phyloP scores from a whole-genome alignment of 148 eudicot species.

The Rhododendron ferrugineum region DNA sequence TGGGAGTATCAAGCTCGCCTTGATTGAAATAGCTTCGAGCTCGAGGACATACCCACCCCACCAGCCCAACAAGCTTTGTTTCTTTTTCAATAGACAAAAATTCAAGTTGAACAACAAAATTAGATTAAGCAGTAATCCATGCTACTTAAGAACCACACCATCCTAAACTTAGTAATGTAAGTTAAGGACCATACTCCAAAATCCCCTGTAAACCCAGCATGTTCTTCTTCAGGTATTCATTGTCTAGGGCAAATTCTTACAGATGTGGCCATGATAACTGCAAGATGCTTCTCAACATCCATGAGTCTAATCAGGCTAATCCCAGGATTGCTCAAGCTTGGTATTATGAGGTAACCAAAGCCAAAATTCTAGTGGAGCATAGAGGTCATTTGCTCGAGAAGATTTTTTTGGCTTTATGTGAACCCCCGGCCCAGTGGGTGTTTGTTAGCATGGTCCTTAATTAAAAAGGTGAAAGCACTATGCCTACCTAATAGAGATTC shows the following conservation, averaged over 20 bases:
- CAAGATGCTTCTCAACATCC: background rate
- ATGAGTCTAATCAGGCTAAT: constrained; percentile 1
- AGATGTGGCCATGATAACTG: background rate
- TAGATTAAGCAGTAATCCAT: background rate
- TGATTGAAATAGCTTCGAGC: background rate
- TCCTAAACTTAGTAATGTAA: background rate
- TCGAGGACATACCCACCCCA: background rate
- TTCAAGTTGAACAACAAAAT: background rate
- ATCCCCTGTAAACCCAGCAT: background rate
- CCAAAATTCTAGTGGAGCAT: background rate
- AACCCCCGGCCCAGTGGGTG: background rate
- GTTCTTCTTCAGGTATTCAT: background rate
- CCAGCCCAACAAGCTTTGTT: background rate
- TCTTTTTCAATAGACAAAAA: background rate
- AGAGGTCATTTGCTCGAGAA: background rate
- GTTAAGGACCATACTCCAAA: background rate
- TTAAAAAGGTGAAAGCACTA: background rate
- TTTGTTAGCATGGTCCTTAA: background rate
- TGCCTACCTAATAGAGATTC: constrained; percentile 7
- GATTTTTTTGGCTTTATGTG: background rate
- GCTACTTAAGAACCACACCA: background rate
- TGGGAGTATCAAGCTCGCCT: background rate
- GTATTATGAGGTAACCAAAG: background rate
- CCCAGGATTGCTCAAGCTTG: background rate
- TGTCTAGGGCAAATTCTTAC: background rate